Evolutionary conservation across 169 alveolate species (phyloP).

Genomic region (Cryptosporidium bovis): DNA sequence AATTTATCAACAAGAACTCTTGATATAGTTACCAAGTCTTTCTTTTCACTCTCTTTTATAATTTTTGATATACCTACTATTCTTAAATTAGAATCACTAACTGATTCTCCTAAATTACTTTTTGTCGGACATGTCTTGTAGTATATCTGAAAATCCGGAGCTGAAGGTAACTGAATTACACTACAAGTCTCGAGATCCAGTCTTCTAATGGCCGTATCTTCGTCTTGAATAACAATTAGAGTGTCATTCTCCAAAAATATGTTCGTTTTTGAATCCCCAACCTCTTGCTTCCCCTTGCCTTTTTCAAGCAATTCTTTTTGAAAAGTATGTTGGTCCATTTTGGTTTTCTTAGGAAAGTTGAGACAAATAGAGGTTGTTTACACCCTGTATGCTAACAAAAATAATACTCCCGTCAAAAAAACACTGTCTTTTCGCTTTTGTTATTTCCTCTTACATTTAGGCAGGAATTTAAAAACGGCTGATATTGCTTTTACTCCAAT

Average conservation of each 20-base stretch:
- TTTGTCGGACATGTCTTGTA: conserved; percentile 9
- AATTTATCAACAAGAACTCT: conserved; percentile 15
- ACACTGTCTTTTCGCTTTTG: too few species aligned
- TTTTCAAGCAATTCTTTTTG: conserved; percentile 7
- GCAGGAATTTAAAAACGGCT: too few species aligned
- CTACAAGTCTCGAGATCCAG: conserved; percentile 51
- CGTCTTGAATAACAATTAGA: conserved; percentile 17
- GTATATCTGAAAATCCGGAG: conserved; percentile 63
- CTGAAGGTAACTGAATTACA: conserved; percentile 38
- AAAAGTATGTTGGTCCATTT: conserved; percentile 15
- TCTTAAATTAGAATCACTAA: background rate
- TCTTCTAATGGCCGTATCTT: conserved; percentile 21
- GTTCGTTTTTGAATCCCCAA: background rate
- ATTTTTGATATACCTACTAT: conserved; percentile 61
- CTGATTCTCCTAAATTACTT: background rate
- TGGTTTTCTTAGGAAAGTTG: background rate
- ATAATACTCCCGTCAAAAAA: too few species aligned
- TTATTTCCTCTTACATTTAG: too few species aligned
- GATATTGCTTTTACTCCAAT: background rate
- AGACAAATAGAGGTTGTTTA: too few species aligned
- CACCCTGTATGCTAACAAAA: too few species aligned
- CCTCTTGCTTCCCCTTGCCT: conserved; percentile 22
- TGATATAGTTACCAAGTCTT: background rate
- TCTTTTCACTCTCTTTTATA: background rate
- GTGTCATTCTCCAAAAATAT: conserved; percentile 58